Conservation (phyloP, 805 yeast species). For the Ascoidea rubescens region DNA sequence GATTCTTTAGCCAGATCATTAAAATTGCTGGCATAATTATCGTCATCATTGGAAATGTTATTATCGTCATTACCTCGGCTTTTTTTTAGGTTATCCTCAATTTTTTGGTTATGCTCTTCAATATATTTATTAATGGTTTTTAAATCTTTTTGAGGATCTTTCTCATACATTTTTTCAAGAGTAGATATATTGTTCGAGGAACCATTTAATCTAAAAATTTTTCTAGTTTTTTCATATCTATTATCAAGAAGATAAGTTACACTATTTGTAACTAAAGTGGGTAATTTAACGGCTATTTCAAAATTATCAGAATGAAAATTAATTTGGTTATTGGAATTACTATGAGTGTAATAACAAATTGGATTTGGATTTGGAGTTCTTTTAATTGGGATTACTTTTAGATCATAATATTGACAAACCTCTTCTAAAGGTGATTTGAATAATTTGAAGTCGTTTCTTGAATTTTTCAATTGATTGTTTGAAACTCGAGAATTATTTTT, state of each 20-base stretch:
- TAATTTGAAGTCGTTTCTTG: too few relatives aligned
- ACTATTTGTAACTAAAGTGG: slow-evolving; percentile 3
- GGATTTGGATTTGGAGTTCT: too few relatives aligned
- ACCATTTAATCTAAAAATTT: slow-evolving; percentile 88
- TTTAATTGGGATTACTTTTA: too few relatives aligned
- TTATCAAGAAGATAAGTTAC: slow-evolving; percentile 5
- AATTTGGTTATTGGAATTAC: too few relatives aligned
- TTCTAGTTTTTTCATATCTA: slow-evolving; percentile 55
- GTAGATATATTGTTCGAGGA: slow-evolving; percentile 59
- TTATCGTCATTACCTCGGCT: background rate
- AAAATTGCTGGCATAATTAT: background rate
- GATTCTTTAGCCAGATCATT: background rate
- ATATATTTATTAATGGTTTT: background rate
- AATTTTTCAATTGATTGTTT: too few relatives aligned
- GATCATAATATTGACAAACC: too few relatives aligned
- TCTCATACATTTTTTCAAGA: slow-evolving; percentile 52
- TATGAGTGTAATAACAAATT: too few relatives aligned
- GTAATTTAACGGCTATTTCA: slow-evolving; percentile 1
- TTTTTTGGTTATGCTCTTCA: background rate
- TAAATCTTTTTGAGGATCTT: slow-evolving; percentile 73
- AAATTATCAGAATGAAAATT: too few relatives aligned
- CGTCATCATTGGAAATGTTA: background rate
- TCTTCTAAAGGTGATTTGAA: too few relatives aligned
- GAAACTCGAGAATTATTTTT: too few relatives aligned
- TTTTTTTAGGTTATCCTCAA: background rate